These are phyloP conservation scores for Sclerospora graminicola DNA, from an alignment of 352 stramenopile species.

Conservation along the genomic window DNA sequence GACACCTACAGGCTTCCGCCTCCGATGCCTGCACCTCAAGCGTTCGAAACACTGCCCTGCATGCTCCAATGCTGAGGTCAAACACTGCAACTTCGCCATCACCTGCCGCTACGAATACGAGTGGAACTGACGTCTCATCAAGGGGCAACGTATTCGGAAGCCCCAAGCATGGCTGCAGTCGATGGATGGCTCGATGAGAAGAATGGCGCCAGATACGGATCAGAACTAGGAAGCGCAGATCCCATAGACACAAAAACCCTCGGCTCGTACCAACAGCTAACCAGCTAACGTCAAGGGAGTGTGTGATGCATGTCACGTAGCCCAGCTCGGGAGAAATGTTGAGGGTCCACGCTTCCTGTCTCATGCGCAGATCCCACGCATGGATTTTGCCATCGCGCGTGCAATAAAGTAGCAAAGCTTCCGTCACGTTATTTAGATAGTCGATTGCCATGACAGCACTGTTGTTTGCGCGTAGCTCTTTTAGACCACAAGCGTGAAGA, in stretches of 20 bases:
- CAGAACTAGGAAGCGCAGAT: conserved; percentile 92
- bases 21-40: conserved; percentile 71
- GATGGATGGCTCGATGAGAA: conserved; percentile 83
- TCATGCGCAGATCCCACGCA: conserved; percentile 89
- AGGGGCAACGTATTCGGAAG: conserved; percentile 70
- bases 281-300: conserved; percentile 93
- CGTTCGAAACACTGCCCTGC: conserved; percentile 87
- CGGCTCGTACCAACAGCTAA: conserved; percentile 89
- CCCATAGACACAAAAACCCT: conserved; percentile 94
- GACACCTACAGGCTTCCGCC: conserved; percentile 60
- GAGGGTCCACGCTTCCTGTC: conserved; percentile 88
- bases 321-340: conserved; percentile 90
- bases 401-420: conserved; percentile 90
- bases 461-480: conserved; percentile 68
- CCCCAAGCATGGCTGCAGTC: conserved; percentile 74
- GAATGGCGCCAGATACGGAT: conserved; percentile 96
- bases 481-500: conserved; percentile 57
- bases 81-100: conserved; percentile 89
- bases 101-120: conserved; percentile 91
- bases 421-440: conserved; percentile 93
- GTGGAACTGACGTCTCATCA: conserved; percentile 70
- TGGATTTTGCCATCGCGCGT: conserved; percentile 87
- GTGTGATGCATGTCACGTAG: conserved; percentile 92
- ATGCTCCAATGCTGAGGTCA: conserved; percentile 84
- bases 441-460: conserved; percentile 92